Conservation (phyloP, 2,329 filamentous ascomycete genomes). For the Ploettnerulaceae sp. region DNA sequence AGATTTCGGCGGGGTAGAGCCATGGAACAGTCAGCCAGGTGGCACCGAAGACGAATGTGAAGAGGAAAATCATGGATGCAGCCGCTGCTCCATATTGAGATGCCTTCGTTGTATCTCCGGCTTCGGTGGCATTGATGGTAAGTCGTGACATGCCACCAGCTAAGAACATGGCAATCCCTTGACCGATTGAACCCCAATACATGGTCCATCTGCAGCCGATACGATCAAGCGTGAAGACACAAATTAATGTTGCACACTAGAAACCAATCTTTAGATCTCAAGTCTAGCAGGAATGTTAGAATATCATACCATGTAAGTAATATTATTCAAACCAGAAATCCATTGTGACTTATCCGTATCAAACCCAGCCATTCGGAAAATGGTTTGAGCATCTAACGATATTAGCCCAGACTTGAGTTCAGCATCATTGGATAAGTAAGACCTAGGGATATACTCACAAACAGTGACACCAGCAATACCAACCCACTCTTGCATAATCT, state of each 20-base stretch:
- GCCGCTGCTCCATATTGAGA: slow-evolving; percentile 57
- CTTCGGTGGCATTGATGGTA: slow-evolving; percentile 44
- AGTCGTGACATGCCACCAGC: slow-evolving; percentile 56
- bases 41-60: slow-evolving; percentile 56
- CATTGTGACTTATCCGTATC: slow-evolving; percentile 55
- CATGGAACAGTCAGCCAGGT: slow-evolving; percentile 51
- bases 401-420: not conserved
- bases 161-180: slow-evolving; percentile 63
- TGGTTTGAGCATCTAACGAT: slow-evolving; percentile 32
- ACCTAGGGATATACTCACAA: slow-evolving; percentile 33
- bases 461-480: slow-evolving; percentile 67
- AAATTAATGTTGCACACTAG: slow-evolving; percentile 61
- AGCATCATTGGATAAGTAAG: not conserved
- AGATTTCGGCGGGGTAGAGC: slow-evolving; percentile 69
- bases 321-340: slow-evolving; percentile 55
- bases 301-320: slow-evolving; percentile 47
- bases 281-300: slow-evolving; percentile 19
- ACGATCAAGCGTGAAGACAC: slow-evolving; percentile 64
- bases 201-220: slow-evolving; percentile 66
- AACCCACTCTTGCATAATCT: slow-evolving; percentile 67
- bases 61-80: slow-evolving; percentile 66
- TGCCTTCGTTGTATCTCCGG: slow-evolving; percentile 42
- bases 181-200: slow-evolving; percentile 61
- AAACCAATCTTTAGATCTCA: slow-evolving; percentile 34
- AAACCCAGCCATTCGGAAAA: slow-evolving; percentile 66